These are phyloP conservation scores for Sphagnum tenellum DNA, from an alignment of 225 moss, liverwort and hornwort genomes.

Conservation along the genomic window DNA sequence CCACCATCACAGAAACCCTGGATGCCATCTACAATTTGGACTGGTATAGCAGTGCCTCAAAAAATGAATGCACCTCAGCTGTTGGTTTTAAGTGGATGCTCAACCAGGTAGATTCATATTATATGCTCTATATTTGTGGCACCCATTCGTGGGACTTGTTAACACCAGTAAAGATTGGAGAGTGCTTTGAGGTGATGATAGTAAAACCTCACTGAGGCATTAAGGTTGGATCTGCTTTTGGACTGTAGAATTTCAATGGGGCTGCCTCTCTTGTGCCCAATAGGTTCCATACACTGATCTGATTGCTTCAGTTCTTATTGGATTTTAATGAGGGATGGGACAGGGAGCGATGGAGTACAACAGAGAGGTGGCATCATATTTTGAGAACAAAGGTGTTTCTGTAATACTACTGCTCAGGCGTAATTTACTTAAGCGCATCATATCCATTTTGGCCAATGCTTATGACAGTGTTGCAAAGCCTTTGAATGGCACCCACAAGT, in stretches of 20 bases:
- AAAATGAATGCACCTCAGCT: slow-evolving; percentile 61
- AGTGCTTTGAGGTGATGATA: too few species aligned
- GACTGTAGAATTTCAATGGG: too few species aligned
- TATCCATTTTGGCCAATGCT: slow-evolving; percentile 57
- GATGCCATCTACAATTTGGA: slow-evolving; percentile 49
- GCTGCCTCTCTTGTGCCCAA: too few species aligned
- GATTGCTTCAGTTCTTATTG: too few species aligned
- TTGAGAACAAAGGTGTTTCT: slow-evolving; percentile 48
- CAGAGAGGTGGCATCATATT: slow-evolving; percentile 33
- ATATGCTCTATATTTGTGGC: too few species aligned
- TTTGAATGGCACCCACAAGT: slow-evolving; percentile 55
- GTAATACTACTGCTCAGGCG: slow-evolving; percentile 48
- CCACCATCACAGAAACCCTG: slow-evolving; percentile 30
- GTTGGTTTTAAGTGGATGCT: slow-evolving; percentile 74
- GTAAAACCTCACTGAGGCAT: too few species aligned
- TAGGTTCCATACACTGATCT: not conserved
- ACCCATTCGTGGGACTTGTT: too few species aligned
- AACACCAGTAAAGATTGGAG: too few species aligned
- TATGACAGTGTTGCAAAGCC: slow-evolving; percentile 42
- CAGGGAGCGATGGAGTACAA: slow-evolving; percentile 60
- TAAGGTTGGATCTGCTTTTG: too few species aligned
- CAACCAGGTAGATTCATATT: slow-evolving; percentile 30
- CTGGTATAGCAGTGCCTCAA: slow-evolving; percentile 55
- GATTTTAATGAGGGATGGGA: not conserved
- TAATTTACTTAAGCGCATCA: slow-evolving; percentile 43